phyloP scores from a whole-genome alignment of 768 basidiomycete genomes.

The Suillus lakei region DNA sequence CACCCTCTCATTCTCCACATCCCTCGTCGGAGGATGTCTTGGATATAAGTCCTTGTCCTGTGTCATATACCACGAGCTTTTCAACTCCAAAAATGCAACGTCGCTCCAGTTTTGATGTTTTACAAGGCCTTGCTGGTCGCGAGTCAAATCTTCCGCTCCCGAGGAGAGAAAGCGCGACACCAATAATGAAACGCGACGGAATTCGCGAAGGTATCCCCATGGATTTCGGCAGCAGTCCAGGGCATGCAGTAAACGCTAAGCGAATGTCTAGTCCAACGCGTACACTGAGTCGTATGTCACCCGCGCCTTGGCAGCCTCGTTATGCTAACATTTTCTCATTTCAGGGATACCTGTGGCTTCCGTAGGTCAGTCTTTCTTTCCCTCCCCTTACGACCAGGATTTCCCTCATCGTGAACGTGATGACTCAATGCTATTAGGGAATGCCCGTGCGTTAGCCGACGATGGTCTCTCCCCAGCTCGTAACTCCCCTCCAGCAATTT shows the following conservation, averaged over 20 bases:
- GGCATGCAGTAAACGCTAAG: conserved; percentile 46
- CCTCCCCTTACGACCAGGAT: conserved; percentile 13
- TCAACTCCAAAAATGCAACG: conserved; percentile 57
- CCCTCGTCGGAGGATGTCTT: conserved; percentile 39
- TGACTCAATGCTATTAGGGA: conserved; percentile 53
- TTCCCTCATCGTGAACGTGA: conserved; percentile 24
- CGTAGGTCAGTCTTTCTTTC: conserved; percentile 60
- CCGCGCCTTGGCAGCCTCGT: conserved; percentile 12
- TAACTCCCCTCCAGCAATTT: conserved; percentile 34
- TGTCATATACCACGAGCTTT: conserved; percentile 35
- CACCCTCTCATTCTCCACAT: conserved; percentile 43
- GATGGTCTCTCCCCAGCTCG: conserved; percentile 55
- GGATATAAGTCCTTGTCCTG: conserved; percentile 36
- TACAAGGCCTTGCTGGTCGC: conserved; percentile 73
- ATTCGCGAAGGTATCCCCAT: conserved; percentile 80
- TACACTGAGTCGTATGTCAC: conserved; percentile 75
- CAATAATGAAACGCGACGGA: conserved; percentile 50
- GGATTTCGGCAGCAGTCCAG: conserved; percentile 48
- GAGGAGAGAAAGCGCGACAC: conserved; percentile 50
- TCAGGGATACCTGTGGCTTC: conserved; percentile 78
- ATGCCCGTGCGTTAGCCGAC: conserved; percentile 83
- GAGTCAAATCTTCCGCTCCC: conserved; percentile 79
- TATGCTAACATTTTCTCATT: conserved; percentile 24
- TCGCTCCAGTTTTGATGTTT: conserved; percentile 72
- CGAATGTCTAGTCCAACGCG: conserved; percentile 75